A percentile compares a stretch with the other conserved stretches of the same genome.
Conservation (phyloP, 306 rosid species). For the Inga oerstediana region DNA sequence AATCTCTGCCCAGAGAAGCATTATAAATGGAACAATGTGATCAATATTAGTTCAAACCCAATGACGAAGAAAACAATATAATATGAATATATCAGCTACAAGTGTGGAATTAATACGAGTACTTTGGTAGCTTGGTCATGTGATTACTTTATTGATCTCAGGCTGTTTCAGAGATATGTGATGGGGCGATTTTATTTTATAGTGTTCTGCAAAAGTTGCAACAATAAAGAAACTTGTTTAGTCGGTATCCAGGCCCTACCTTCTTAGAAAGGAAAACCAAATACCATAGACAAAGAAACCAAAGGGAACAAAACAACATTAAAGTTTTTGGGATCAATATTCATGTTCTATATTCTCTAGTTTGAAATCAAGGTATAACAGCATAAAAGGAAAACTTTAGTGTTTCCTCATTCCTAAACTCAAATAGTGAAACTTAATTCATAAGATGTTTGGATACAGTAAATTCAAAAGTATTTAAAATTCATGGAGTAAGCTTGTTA, state of each 20-base stretch:
- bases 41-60: not conserved
- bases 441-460: not conserved
- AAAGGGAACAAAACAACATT: not conserved
- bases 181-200: not conserved
- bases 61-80: constrained; percentile 16
- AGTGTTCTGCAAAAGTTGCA: constrained; percentile 35
- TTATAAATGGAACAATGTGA: not conserved
- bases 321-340: not conserved
- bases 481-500: not conserved
- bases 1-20: not conserved
- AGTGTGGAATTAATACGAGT: constrained; percentile 20
- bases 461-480: not conserved
- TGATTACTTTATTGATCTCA: constrained; percentile 44
- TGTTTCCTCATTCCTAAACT: not conserved
- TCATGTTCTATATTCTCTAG: not conserved
- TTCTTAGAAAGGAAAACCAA: constrained; percentile 13
- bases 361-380: not conserved
- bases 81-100: constrained; percentile 14
- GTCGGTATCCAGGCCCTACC: constrained; percentile 36
- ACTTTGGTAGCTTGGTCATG: constrained; percentile 39
- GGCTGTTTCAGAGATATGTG: constrained; percentile 1
- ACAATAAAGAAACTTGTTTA: constrained; percentile 22
- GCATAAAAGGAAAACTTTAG: not conserved
- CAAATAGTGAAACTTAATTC: not conserved
- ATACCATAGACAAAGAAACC: not conserved